phyloP scores from a whole-genome alignment of 1,139 yeast species.

The Sugiyamaella paludigena region DNA sequence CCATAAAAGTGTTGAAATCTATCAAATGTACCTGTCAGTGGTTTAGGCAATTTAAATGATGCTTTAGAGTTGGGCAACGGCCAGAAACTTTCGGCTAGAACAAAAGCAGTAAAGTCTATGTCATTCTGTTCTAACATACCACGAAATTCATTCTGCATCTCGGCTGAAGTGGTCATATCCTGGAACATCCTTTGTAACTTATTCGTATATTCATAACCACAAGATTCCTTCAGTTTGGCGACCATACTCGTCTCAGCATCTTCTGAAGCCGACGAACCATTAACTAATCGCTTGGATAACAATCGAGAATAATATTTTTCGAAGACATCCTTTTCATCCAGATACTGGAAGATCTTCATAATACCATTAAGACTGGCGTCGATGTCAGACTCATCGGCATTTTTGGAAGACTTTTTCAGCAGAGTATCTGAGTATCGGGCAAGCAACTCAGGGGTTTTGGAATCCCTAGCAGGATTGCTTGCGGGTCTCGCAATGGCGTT shows the following conservation, averaged over 20 bases:
- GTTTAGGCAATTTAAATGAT: constrained; percentile 58
- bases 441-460: constrained; percentile 83
- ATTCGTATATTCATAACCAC: constrained; percentile 88
- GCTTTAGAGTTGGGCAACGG: constrained; percentile 59
- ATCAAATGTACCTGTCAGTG: constrained; percentile 61
- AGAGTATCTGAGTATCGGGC: constrained; percentile 87
- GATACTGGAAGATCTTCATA: constrained; percentile 81
- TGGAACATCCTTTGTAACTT: constrained; percentile 96
- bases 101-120: constrained; percentile 61
- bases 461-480: constrained; percentile 40
- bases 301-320: constrained; percentile 89
- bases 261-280: constrained; percentile 76
- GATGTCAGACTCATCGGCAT: constrained; percentile 67
- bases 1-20: constrained; percentile 68
- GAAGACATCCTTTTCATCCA: constrained; percentile 93
- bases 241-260: constrained; percentile 86
- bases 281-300: constrained; percentile 84
- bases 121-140: constrained; percentile 41
- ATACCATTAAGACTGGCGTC: constrained; percentile 67
- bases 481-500: constrained; percentile 76
- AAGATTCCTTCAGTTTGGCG: constrained; percentile 82
- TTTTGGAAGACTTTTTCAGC: constrained; percentile 71
- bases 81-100: constrained; percentile 90
- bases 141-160: constrained; percentile 66
- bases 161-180: constrained; percentile 85